Conservation (phyloP, 2,329 filamentous ascomycete species). For the Verticillium longisporum region DNA sequence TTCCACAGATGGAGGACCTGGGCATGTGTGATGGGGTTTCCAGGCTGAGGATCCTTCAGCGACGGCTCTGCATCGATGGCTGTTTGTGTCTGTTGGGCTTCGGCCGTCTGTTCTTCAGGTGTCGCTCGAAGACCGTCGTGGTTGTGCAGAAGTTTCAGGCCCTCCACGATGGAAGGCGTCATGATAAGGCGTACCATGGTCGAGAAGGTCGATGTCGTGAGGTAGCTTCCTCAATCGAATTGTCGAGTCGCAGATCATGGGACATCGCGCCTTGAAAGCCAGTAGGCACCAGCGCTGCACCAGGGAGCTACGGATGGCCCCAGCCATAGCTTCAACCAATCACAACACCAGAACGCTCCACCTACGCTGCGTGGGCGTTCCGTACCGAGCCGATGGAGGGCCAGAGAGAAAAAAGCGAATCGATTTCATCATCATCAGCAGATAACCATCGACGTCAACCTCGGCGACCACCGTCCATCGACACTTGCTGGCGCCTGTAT, state of each 20-base stretch:
- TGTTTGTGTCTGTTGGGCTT: background rate
- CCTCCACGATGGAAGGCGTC: conserved; percentile 61
- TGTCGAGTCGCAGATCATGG: background rate
- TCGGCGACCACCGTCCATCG: background rate
- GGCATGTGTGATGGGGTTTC: conserved; percentile 64
- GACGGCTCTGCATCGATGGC: conserved; percentile 35
- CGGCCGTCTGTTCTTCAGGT: conserved; percentile 10
- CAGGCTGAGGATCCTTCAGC: conserved; percentile 43
- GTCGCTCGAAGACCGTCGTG: conserved; percentile 4
- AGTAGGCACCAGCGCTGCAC: background rate
- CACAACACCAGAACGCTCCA: background rate
- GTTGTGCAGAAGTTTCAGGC: conserved; percentile 34
- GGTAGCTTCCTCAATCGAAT: background rate
- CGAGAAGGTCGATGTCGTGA: background rate
- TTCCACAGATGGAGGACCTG: conserved; percentile 61
- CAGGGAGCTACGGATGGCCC: background rate
- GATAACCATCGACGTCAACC: background rate
- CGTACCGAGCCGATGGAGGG: background rate
- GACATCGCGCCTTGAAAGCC: background rate
- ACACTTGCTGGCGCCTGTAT: background rate
- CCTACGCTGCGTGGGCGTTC: background rate
- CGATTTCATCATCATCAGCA: background rate
- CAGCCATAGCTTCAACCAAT: background rate
- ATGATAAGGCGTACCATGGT: conserved; percentile 74
- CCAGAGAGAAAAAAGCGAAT: background rate